Evolutionary conservation across 768 basidiomycete genomes (phyloP).

Genomic region (Tephrocybe rancida): DNA sequence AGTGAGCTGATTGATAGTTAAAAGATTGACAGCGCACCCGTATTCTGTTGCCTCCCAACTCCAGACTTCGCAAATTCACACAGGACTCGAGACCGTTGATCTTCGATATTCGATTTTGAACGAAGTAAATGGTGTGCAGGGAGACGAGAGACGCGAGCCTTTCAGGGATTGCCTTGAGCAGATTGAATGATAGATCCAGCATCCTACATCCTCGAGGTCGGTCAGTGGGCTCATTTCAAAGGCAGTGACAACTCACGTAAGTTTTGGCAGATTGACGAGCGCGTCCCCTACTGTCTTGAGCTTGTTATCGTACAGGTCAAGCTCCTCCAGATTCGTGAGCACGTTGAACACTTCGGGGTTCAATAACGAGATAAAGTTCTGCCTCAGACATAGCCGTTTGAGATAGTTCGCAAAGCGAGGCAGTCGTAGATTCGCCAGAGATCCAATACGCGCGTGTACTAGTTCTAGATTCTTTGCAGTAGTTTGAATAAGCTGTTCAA

Average conservation of each 20-base stretch:
- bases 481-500: constrained; percentile 4
- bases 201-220: constrained; percentile 44
- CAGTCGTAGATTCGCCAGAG: constrained; percentile 68
- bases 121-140: constrained; percentile 85
- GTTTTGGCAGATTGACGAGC: constrained; percentile 53
- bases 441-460: constrained; percentile 75
- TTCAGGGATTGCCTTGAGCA: constrained; percentile 73
- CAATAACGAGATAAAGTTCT: constrained; percentile 77
- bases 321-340: constrained; percentile 75
- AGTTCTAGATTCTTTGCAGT: constrained; percentile 79
- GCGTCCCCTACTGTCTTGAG: constrained; percentile 74
- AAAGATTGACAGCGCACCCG: constrained; percentile 53
- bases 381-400: constrained; percentile 79
- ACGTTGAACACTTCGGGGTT: constrained; percentile 72
- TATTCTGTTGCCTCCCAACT: constrained; percentile 92
- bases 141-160: constrained; percentile 56
- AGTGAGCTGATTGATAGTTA: neutral
- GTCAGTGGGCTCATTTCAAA: neutral
- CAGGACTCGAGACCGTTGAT: constrained; percentile 68
- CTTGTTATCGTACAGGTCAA: constrained; percentile 97
- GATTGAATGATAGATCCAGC: constrained; percentile 95
- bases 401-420: constrained; percentile 71
- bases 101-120: constrained; percentile 91
- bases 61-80: constrained; percentile 72
- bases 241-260: constrained; percentile 49